Percentiles rank a stretch among this genome's conserved stretches.
Conservation (phyloP, 2,329 filamentous ascomycete genomes). For the Monosporascus sp. region DNA sequence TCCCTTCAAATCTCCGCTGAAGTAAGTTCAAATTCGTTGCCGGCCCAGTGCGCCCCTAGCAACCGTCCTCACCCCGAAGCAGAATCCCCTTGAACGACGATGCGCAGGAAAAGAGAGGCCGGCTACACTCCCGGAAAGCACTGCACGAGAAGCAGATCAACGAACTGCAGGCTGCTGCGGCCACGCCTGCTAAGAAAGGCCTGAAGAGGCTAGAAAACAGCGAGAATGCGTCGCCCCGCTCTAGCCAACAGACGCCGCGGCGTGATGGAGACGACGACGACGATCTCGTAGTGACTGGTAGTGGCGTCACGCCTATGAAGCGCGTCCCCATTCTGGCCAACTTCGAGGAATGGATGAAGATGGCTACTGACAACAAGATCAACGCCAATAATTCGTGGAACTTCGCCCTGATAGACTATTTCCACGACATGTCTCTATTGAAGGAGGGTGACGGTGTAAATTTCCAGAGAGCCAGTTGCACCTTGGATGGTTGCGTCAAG, state of each 20-base stretch:
- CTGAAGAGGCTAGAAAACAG: constrained; percentile 54
- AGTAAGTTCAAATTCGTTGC: constrained; percentile 36
- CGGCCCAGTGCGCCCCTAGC: constrained; percentile 3
- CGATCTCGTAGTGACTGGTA: constrained; percentile 64
- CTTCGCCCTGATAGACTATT: constrained; percentile 99
- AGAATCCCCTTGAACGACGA: constrained; percentile 97
- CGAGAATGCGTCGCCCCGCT: constrained; percentile 51
- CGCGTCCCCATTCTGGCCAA: constrained; percentile 93
- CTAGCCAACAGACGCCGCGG: constrained; percentile 53
- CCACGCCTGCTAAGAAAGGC: constrained; percentile 61
- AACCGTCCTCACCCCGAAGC: constrained; percentile 10
- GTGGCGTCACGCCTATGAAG: constrained; percentile 89
- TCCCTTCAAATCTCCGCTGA: constrained; percentile 53
- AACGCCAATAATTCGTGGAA: constrained; percentile 99
- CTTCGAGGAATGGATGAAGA: constrained; percentile 99
- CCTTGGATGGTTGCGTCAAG: constrained; percentile 95
- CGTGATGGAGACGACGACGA: constrained; percentile 42
- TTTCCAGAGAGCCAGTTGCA: constrained; percentile 97
- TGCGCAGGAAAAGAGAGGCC: constrained; percentile 81
- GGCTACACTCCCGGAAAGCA: constrained; percentile 81
- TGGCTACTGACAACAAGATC: constrained; percentile 99
- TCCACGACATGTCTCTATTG: constrained; percentile 96
- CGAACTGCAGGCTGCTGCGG: constrained; percentile 75
- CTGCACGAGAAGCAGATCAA: constrained; percentile 89
- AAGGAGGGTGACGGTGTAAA: constrained; percentile 97